Evolutionary conservation across 1,139 yeast genomes (phyloP).

Genomic region (Nakaseomyces nivariensis): DNA sequence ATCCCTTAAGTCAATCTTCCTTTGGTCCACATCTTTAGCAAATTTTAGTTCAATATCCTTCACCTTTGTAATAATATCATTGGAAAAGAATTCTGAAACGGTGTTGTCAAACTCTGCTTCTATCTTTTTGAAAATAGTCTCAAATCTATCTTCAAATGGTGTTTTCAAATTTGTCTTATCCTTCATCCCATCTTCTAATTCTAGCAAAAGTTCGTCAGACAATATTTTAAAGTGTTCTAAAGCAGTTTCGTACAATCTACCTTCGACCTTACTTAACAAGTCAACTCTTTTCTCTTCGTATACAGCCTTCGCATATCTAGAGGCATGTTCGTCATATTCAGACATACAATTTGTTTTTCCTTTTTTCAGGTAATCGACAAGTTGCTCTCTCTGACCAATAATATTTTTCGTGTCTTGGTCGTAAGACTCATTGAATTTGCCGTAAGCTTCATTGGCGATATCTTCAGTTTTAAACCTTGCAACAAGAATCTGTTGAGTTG

Average conservation of each 20-base stretch:
- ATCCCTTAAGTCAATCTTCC: conserved; percentile 14
- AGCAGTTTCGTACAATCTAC: conserved; percentile 26
- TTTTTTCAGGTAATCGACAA: conserved; percentile 36
- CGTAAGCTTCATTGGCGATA: conserved; percentile 37
- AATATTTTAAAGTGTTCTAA: conserved; percentile 21
- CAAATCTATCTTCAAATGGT: conserved; percentile 21
- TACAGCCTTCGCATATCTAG: conserved; percentile 58
- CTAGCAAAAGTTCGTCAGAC: conserved; percentile 4
- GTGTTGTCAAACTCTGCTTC: conserved; percentile 7
- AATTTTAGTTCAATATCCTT: conserved; percentile 3
- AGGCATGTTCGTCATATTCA: conserved; percentile 57
- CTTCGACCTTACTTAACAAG: conserved; percentile 40
- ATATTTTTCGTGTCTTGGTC: conserved; percentile 11
- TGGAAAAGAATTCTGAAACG: conserved; percentile 1
- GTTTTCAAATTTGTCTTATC: conserved; percentile 10
- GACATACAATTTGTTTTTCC: conserved; percentile 40
- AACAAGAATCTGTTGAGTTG: conserved; percentile 90
- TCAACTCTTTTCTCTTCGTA: conserved; percentile 50
- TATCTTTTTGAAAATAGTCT: not conserved
- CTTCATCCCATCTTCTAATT: conserved; percentile 8
- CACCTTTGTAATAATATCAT: not conserved
- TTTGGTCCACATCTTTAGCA: conserved; percentile 7
- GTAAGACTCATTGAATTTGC: conserved; percentile 17
- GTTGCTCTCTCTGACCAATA: conserved; percentile 30
- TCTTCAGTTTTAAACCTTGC: conserved; percentile 95